Base-by-base conservation (phyloP, 768 basidiomycete genomes). In the Candolleomyces eurysporus region DNA sequence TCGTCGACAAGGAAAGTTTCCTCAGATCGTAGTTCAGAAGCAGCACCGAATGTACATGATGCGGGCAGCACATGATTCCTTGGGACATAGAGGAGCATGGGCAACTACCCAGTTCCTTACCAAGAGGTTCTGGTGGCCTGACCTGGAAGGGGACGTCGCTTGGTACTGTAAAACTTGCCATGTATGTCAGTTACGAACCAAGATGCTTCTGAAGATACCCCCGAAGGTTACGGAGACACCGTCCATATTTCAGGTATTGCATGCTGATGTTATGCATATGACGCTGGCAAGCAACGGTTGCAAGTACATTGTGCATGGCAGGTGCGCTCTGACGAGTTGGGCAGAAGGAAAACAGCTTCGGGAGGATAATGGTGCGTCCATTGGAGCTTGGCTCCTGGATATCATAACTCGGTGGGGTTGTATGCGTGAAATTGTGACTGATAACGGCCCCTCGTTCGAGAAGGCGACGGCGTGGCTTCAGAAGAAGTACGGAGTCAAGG, bases 341-440 rank as follows among this genome's bases (percentile, higher is more conserved):
- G 61, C 61, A 4, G 72, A 75, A 63, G 70, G 60, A 2, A 52
- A 65, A 39, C 58, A 67, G 0, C 19, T 72, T 0, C 60, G 57
- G 55, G 59, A 63, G 2, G 68, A 73, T 26, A 69, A 52, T 17
- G 69, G 61, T 0, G 55, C 52, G 13, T 54, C 64, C 0, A 63
- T 76, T 11, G 70, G 62, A 0, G 52, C 58, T 3, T 76, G 68
- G 67, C 39, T 73, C 0, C 69, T 68, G 9, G 72, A 78, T 11
- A 69, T 77, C 4, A 63, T 76, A 0, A 74, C 71, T 51, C 36
- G 71, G 31, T 82, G 79, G 79, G 80, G 78, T 3, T 68, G 72
- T 17, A 19, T 79, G 0, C 19, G 13, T 0, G 67, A 75, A 22
- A 76, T 82, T 19, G 71, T 81, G 0, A 79, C 75, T 0, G 80